Conservation (phyloP, 345 rosid genomes). For the Citrus sinensis region DVS_A1.0 CM039165.1:35252501-35253000, state of each 20-base stretch:
- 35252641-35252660: slow-evolving; percentile 66
- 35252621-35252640: slow-evolving; percentile 90
- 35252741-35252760: too few species aligned
- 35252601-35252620: slow-evolving; percentile 89
- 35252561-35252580: slow-evolving; percentile 75
- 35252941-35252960: background rate
- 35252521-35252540: slow-evolving; percentile 82
- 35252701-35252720: too few species aligned
- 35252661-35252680: slow-evolving; percentile 27
- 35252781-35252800: too few species aligned
- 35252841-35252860: too few species aligned
- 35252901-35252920: slow-evolving; percentile 5
- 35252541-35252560: slow-evolving; percentile 91
- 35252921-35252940: background rate
- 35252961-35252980: slow-evolving; percentile 1
- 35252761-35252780: too few species aligned
- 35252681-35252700: too few species aligned
- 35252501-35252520: slow-evolving; percentile 82
- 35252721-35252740: too few species aligned
- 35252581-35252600: slow-evolving; percentile 93
- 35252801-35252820: too few species aligned
- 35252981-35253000: background rate
- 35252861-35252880: too few species aligned
- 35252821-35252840: too few species aligned
- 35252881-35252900: background rate